These are phyloP conservation scores for Aspergillus ochraceoroseus DNA, from an alignment of 2,329 filamentous ascomycete genomes.

Conservation along the genomic window DNA sequence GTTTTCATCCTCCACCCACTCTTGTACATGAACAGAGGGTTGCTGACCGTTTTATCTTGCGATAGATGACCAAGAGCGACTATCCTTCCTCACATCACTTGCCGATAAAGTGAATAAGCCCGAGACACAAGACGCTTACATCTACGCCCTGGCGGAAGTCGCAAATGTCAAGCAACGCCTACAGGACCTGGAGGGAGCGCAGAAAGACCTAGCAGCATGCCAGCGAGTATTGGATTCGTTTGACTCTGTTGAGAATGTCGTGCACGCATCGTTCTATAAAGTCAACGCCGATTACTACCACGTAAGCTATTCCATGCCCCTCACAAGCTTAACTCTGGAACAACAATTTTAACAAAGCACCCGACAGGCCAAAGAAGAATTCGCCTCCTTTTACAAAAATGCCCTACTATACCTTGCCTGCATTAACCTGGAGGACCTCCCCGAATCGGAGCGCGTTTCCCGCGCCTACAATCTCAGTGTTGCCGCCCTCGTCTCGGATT, in stretches of 20 bases:
- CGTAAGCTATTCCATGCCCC: conserved; percentile 39
- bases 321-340: not conserved
- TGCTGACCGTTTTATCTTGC: conserved; percentile 11
- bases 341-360: conserved; percentile 13
- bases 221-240: conserved; percentile 86
- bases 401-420: conserved; percentile 96
- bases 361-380: conserved; percentile 70
- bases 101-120: conserved; percentile 86
- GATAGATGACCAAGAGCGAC: conserved; percentile 76
- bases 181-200: conserved; percentile 72
- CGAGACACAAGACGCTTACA: conserved; percentile 88
- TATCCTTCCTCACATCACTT: conserved; percentile 77
- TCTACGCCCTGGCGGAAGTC: conserved; percentile 87
- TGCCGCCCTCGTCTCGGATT: conserved; percentile 85
- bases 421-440: conserved; percentile 73
- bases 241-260: conserved; percentile 89
- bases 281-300: conserved; percentile 94
- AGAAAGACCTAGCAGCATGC: conserved; percentile 79
- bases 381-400: conserved; percentile 94
- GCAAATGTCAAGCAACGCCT: conserved; percentile 81
- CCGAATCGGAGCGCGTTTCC: conserved; percentile 67
- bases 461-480: conserved; percentile 91
- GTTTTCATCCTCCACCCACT: not conserved
- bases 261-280: conserved; percentile 94
- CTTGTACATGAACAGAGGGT: not conserved